A percentile compares a stretch with the other conserved stretches of the same genome.
Conservation (phyloP, 768 basidiomycete genomes). For the Pulveroboletus sp. region DNA sequence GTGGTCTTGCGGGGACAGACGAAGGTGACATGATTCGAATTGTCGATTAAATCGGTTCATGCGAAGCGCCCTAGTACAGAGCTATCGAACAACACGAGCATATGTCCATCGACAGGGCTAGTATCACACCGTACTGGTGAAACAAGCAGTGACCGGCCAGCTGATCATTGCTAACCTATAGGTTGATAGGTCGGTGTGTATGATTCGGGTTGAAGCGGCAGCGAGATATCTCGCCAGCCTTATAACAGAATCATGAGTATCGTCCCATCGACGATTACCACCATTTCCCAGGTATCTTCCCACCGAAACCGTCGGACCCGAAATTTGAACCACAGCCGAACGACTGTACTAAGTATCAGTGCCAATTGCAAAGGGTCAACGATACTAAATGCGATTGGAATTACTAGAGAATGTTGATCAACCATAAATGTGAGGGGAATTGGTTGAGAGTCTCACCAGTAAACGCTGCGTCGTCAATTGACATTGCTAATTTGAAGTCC, state of each 20-base stretch:
- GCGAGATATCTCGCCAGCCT: background rate
- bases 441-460: background rate
- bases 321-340: background rate
- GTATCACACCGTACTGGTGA: background rate
- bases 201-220: background rate
- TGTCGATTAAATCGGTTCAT: conserved; percentile 2
- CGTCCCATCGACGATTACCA: background rate
- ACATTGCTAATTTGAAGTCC: background rate
- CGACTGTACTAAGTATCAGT: background rate
- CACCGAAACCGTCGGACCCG: conserved; percentile 3
- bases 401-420: background rate
- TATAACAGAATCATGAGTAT: background rate
- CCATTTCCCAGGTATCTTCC: background rate
- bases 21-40: background rate
- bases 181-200: background rate
- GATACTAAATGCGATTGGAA: background rate
- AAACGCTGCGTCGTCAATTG: background rate
- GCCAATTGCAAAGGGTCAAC: background rate
- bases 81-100: background rate
- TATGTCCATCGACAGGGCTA: background rate
- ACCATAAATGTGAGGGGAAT: no score
- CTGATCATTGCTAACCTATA: background rate
- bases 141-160: background rate
- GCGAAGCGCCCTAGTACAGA: conserved; percentile 1
- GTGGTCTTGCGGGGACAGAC: background rate